Conservation (phyloP, 768 basidiomycete genomes). For the Tephrocybe sp. region DNA sequence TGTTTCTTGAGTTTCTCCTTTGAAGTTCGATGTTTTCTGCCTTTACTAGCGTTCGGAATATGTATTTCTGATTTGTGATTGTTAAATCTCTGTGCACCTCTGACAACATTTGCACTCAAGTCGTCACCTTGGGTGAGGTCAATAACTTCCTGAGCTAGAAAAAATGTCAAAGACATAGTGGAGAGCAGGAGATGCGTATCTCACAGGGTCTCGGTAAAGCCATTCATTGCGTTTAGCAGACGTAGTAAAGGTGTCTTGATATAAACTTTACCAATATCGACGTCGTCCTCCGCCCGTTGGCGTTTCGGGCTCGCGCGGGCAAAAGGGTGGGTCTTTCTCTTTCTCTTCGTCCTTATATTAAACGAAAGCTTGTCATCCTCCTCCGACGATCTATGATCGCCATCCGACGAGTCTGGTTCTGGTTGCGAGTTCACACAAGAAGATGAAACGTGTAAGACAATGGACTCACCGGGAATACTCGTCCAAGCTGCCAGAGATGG, state of each 20-base stretch:
- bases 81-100: too few species aligned
- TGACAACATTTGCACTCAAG: too few species aligned
- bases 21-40: too few species aligned
- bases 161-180: too few species aligned
- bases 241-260: background rate
- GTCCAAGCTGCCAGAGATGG: constrained; percentile 10
- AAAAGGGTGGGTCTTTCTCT: background rate
- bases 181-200: too few species aligned
- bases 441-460: background rate
- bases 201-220: too few species aligned
- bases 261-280: background rate
- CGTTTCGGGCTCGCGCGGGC: constrained; percentile 11
- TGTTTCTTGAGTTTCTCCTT: background rate
- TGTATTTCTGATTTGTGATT: too few species aligned
- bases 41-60: too few species aligned
- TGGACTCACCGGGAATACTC: constrained; percentile 4
- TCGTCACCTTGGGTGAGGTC: too few species aligned
- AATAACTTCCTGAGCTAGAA: too few species aligned
- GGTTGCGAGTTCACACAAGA: background rate
- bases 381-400: constrained; percentile 8
- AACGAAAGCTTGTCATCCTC: too few species aligned
- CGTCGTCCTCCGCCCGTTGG: constrained; percentile 3
- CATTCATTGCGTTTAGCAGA: background rate
- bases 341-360: too few species aligned
- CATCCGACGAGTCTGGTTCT: constrained; percentile 15